These are phyloP conservation scores for Monosporascus sp. DNA, from an alignment of 2,329 filamentous ascomycete species.

Conservation along the genomic window DNA sequence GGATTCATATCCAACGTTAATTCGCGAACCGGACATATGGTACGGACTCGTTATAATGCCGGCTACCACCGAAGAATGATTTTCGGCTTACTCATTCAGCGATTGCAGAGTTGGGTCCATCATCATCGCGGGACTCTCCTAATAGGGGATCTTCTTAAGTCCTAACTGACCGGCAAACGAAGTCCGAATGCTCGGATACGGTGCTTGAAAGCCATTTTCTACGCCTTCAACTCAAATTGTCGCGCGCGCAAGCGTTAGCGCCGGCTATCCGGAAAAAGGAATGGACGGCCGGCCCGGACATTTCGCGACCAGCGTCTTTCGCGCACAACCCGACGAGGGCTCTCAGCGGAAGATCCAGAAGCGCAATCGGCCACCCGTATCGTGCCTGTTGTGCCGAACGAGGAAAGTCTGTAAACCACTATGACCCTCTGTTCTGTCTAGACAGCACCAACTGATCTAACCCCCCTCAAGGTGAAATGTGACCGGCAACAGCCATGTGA, in stretches of 20 bases:
- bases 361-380: conserved; percentile 31
- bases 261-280: conserved; percentile 2
- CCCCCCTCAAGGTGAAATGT: conserved; percentile 29
- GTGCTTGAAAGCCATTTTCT: too few relatives aligned
- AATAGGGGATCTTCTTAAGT: neutral
- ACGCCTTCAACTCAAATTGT: neutral
- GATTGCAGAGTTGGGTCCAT: neutral
- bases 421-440: conserved; percentile 3
- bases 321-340: conserved; percentile 29
- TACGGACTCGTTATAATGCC: neutral
- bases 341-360: conserved; percentile 32
- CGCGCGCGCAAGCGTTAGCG: conserved; percentile 19
- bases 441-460: conserved; percentile 5
- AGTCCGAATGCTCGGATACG: too few relatives aligned
- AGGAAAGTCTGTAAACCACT: conserved; percentile 25
- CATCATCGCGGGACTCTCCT: neutral
- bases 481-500: conserved; percentile 35
- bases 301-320: conserved; percentile 31
- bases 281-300: conserved; percentile 26
- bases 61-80: neutral
- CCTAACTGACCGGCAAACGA: neutral
- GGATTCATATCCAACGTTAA: neutral
- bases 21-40: neutral
- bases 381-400: conserved; percentile 29
- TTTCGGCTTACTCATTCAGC: neutral